Base-by-base conservation (phyloP, 176 grass and related monocot species). In the Rhipidocladum racemiflorum region DNA sequence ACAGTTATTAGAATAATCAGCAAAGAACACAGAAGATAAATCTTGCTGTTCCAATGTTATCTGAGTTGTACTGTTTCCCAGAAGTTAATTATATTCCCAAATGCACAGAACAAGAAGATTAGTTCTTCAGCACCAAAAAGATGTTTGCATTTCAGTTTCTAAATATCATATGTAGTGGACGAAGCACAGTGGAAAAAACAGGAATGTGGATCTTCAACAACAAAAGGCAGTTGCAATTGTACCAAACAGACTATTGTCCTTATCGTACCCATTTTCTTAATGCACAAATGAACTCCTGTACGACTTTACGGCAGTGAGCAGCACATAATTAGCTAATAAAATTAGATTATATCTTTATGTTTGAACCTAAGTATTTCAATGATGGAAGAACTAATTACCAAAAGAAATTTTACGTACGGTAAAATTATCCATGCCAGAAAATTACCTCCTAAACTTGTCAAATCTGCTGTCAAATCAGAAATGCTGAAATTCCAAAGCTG, bases 401-500 rank as follows among this genome's bases (percentile, higher is more conserved):
- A 77, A 85, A 82, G 4, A 72, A 73, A 39, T 36, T 29, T 46
- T 11, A 57, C 23, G 15, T 65, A 48, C 18, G 28, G 17, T 50
- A 64, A 85, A 59, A 50, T 39, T 77, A 69, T 16, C 27, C 32
- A 18, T 44, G 69, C 5, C 40, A 87, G 25, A 79, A 65, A 45
- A 72, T 76, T 87, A 99, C 97, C 97, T 93, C 85, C 97, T 81
- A 99, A 89, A 78, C 90, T 99, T 73, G 89, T 89, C 57, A 99
- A 88, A 88, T 99, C 97, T 61, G 89, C 77, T 54, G 93, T 96
- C 79, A 99, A 82, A 90, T 99, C 97, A 54, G 97, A 90, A 68
- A 96, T 89, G 77, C 97, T 96, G 61, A 99, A 99, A 89, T 99
- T 99, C 97, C 93, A 99, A 32, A 94, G 82, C 82, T 99, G 96